Evolutionary conservation across 768 basidiomycete genomes (phyloP), one percentile per base, ranked within the genome.

Genomic region (Kwoniella dejecticola): DNA sequence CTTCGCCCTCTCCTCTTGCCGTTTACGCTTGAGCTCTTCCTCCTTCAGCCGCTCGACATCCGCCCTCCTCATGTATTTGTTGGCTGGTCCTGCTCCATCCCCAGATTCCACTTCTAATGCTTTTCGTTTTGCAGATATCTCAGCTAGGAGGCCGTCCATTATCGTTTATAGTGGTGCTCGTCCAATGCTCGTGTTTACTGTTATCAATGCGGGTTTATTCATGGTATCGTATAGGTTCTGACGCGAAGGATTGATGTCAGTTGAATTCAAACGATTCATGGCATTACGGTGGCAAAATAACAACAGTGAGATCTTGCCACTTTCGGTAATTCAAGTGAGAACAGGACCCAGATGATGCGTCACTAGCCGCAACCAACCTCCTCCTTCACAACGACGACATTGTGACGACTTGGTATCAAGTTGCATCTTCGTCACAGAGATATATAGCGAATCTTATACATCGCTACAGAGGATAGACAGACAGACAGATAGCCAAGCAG

Each of bases 131-230:
- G 85, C 79, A 15, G 86, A 87, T 63, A 99, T 88, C 78, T 94
- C 91, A 54, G 89, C 87, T 67, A 90, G 89, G 74, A 99, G 88
- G 10, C 86, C 87, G 78, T 97, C 89, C 94, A 99, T 97, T 55
- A 64, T 45, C n/a, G 21, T 4, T 23, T 31, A 23, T n/a, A n/a
- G n/a, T n/a, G n/a, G n/a, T n/a, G n/a, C n/a, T n/a, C n/a, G n/a
- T n/a, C n/a, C n/a, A n/a, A n/a, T n/a, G n/a, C n/a, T n/a, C n/a
- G n/a, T n/a, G n/a, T n/a, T n/a, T n/a, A n/a, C n/a, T n/a, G n/a
- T n/a, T n/a, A n/a, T n/a, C n/a, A n/a, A n/a, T n/a, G n/a, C n/a
- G n/a, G n/a, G n/a, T n/a, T n/a, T n/a, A 36, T 36, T 36, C 7
- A 36, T 36, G 7, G 33, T 36, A 36, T 7, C 15, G 15, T 36